Evolutionary conservation across 192 early-diverging fungal species (phyloP).

Genomic region (Lunasporangiospora selenospora): DNA sequence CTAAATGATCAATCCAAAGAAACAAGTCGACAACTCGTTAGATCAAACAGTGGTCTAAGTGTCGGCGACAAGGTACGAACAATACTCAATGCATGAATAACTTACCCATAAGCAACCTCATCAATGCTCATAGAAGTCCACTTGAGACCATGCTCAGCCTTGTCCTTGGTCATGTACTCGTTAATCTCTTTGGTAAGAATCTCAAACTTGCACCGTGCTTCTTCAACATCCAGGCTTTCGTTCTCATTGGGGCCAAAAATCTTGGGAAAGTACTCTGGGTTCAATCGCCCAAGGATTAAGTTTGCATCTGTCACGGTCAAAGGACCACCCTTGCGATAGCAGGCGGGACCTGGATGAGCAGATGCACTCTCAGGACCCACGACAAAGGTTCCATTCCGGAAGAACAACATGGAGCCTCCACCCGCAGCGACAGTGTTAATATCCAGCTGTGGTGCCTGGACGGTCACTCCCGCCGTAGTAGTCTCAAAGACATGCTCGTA

Average conservation of each 20-base stretch:
- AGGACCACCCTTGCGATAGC: conserved; percentile 94
- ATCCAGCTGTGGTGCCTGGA: conserved; percentile 95
- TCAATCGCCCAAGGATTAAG: conserved; percentile 84
- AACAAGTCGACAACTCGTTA: neutral
- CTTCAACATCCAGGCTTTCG: conserved; percentile 76
- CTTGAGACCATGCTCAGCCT: conserved; percentile 11
- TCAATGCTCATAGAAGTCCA: conserved; percentile 69
- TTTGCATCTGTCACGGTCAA: conserved; percentile 96
- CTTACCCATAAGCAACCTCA: conserved; percentile 85
- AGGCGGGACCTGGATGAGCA: conserved; percentile 95
- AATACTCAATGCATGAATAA: neutral
- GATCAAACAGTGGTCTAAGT: neutral
- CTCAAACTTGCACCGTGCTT: conserved; percentile 68
- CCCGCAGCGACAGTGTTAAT: conserved; percentile 98
- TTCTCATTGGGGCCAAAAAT: conserved; percentile 92
- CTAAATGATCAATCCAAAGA: conserved; percentile 3
- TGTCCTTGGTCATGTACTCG: conserved; percentile 46
- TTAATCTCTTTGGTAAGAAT: conserved; percentile 74
- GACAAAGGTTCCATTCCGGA: conserved; percentile 91
- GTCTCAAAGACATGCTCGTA: conserved; percentile 97
- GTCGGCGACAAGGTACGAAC: neutral
- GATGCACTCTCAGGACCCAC: conserved; percentile 94
- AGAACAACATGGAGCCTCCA: conserved; percentile 92
- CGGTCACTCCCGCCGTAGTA: conserved; percentile 88
- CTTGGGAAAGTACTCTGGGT: conserved; percentile 88